phyloP scores from a whole-genome alignment of 2,329 filamentous ascomycete genomes.

The Neophaeococcomyces mojaviensis region DNA sequence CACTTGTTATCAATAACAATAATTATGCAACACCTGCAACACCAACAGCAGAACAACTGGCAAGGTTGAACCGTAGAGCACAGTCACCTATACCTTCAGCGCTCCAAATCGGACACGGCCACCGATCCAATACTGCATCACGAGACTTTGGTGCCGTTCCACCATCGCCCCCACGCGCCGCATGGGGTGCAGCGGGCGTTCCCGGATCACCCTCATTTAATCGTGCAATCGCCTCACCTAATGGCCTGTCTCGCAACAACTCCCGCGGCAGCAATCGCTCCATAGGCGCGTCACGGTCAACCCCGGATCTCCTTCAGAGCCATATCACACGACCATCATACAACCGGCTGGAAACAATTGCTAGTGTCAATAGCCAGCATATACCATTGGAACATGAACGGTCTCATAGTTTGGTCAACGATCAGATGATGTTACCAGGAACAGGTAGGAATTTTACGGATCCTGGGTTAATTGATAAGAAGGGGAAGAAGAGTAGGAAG shows the following conservation, averaged over 20 bases:
- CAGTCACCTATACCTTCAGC: conserved; percentile 3
- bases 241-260: conserved; percentile 16
- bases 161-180: conserved; percentile 14
- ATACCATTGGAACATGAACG: conserved; percentile 7
- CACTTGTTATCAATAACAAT: neutral
- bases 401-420: neutral
- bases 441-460: conserved; percentile 4
- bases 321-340: conserved; percentile 14
- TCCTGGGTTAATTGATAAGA: neutral
- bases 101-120: neutral
- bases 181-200: conserved; percentile 18
- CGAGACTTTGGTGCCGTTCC: conserved; percentile 10
- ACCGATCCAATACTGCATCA: neutral
- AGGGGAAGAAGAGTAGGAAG: conserved; percentile 6
- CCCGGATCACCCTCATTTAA: conserved; percentile 17
- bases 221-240: conserved; percentile 13
- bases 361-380: conserved; percentile 13
- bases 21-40: neutral
- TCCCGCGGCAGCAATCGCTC: conserved; percentile 16
- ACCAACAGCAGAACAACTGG: conserved; percentile 18
- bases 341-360: conserved; percentile 19
- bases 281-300: conserved; percentile 17
- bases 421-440: neutral
- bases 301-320: conserved; percentile 17
- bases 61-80: conserved; percentile 15